Base-by-base conservation (phyloP, 331 rosid genomes). In the Quercus phellos region DNA sequence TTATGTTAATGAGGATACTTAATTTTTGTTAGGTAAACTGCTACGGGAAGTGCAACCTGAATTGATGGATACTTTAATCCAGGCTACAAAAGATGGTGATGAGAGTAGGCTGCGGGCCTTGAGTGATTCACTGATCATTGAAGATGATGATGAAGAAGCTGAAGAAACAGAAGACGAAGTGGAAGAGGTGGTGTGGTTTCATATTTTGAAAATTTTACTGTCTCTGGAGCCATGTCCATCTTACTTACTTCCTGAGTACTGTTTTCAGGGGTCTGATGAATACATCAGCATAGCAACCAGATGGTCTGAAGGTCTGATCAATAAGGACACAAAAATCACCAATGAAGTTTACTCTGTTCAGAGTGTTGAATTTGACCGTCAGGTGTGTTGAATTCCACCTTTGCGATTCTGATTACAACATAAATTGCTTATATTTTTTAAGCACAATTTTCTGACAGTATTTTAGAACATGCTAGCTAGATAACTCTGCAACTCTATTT, bases 291-390 rank as follows among this genome's bases (percentile, higher is more conserved):
- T 76, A 60, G 92, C 89, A 61, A 81, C 83, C 22, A 84, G 89
- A 78, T 95, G 98, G 99, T 80, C 83, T 85, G 92, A 95, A 56
- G 99, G 99, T 78, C 84, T 93, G 73, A 55, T 91, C 78, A 77
- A 18, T 34, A 91, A 91, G 87, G 94, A 95, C 82, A 72, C 72
- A 64, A 66, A 84, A 78, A 88, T 93, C 81, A 91, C 88, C 78
- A 91, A 87, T 35, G 97, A 91, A 88, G 88, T 95, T 73, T 95
- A 91, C 85, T 95, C 99, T 58, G 24, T 93, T 58, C 92, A 80
- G 5, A 87, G 55, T 75, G 96, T 93, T 81, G 99, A 90, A 50
- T 93, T 91, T 88, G 96, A 95, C 63, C 94, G 97, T 14, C 98
- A 95, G 93, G 99, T 95, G 70, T 82, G 78, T 76, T 43, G 26